phyloP scores from a whole-genome alignment of 1,139 yeast species.

The Yamadazyma kanchanaburiensis region DNA sequence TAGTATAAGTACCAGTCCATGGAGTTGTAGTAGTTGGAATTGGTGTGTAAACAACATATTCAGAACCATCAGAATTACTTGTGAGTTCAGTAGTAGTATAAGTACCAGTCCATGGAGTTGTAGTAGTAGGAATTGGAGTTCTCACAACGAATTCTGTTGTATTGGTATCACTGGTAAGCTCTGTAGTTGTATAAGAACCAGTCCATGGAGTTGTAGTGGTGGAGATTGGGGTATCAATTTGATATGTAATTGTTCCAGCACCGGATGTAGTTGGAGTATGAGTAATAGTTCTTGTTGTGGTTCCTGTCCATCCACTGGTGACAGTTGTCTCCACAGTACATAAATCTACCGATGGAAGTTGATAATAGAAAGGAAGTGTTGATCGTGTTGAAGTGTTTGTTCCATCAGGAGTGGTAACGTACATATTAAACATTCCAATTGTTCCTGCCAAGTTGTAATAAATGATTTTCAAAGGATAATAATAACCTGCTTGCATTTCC shows the following conservation, averaged over 20 bases:
- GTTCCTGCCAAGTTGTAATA: constrained; percentile 1
- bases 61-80: too few relatives aligned
- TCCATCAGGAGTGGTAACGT: constrained; percentile 14
- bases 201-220: constrained; percentile 7
- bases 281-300: constrained; percentile 3
- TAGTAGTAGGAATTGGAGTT: constrained; percentile 4
- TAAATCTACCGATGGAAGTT: too few relatives aligned
- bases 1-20: too few relatives aligned
- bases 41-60: too few relatives aligned
- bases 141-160: not conserved
- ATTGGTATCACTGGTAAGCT: not conserved
- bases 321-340: constrained; percentile 3
- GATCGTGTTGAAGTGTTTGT: constrained; percentile 2
- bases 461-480: constrained; percentile 1
- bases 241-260: not conserved
- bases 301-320: constrained; percentile 6
- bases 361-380: too few relatives aligned
- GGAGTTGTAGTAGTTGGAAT: too few relatives aligned
- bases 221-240: constrained; percentile 1
- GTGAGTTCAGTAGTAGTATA: not conserved
- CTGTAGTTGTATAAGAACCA: constrained; percentile 5
- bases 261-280: not conserved
- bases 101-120: constrained; percentile 5
- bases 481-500: not conserved
- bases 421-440: not conserved